Evolutionary conservation across 768 basidiomycete genomes (phyloP).

Genomic region (Stropharia rugosoannulata): DNA sequence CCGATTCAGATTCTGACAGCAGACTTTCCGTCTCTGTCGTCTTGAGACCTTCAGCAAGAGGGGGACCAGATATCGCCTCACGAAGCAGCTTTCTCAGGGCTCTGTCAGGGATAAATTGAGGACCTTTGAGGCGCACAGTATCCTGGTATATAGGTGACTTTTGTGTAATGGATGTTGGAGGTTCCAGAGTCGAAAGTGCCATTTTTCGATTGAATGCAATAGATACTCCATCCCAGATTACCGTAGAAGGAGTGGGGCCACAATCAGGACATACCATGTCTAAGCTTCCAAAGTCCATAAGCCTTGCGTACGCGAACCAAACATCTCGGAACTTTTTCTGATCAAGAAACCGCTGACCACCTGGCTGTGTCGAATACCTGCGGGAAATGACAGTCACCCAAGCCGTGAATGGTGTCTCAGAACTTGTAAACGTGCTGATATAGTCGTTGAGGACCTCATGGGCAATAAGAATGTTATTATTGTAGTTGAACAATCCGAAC

Average conservation of each 20-base stretch:
- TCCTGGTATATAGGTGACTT: not conserved
- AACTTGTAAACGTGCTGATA: slow-evolving; percentile 21
- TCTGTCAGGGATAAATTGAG: not conserved
- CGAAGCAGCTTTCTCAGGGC: not conserved
- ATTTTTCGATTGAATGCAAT: not conserved
- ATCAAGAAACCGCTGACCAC: not conserved
- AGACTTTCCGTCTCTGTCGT: not conserved
- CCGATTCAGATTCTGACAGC: not conserved
- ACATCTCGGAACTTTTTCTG: not conserved
- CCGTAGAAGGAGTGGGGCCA: not conserved
- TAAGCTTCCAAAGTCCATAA: not conserved
- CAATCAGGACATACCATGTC: not conserved
- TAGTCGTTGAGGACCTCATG: slow-evolving; percentile 28
- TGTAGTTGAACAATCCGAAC: slow-evolving; percentile 26
- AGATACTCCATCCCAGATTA: not conserved
- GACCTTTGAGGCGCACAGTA: not conserved
- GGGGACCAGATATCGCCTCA: not conserved
- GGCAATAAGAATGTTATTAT: slow-evolving; percentile 21
- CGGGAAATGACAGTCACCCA: slow-evolving; percentile 16
- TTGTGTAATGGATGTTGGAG: not conserved
- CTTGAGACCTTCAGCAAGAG: not conserved
- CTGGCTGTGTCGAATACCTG: slow-evolving; percentile 8
- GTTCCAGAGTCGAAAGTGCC: not conserved
- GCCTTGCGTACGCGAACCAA: not conserved
- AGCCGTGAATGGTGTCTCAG: slow-evolving; percentile 23